Evolutionary conservation across 352 stramenopile species (phyloP).

Genomic region (Ochromonadaceae sp.): DNA sequence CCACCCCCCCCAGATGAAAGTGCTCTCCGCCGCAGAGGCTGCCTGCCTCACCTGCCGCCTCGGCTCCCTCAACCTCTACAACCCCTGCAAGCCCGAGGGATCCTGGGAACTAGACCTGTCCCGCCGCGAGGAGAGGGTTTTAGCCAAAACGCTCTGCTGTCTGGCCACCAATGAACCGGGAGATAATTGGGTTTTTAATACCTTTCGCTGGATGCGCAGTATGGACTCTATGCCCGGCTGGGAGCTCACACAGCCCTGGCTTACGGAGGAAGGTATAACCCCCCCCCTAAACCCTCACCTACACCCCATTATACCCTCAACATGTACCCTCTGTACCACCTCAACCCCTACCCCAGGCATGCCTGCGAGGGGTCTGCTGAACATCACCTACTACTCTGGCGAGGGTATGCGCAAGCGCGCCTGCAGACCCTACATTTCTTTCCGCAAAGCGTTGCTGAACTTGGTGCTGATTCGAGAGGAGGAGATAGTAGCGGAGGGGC

Average conservation of each 20-base stretch:
- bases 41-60: background rate
- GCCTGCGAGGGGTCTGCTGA: background rate
- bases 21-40: background rate
- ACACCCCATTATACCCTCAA: too few relatives aligned
- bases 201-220: background rate
- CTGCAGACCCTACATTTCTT: background rate
- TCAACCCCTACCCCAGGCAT: too few relatives aligned
- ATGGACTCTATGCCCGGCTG: conserved; percentile 5
- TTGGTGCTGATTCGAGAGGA: conserved; percentile 1
- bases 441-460: background rate
- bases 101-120: conserved; percentile 1
- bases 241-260: background rate
- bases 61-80: background rate
- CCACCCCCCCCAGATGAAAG: too few relatives aligned
- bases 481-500: background rate
- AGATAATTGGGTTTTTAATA: background rate
- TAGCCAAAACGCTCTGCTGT: too few relatives aligned
- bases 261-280: conserved; percentile 12
- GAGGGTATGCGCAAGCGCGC: background rate
- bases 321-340: too few relatives aligned
- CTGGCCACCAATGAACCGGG: conserved; percentile 8
- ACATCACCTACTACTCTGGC: conserved; percentile 10
- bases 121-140: conserved; percentile 1
- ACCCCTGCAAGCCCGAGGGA: conserved; percentile 4
- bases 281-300: too few relatives aligned